A percentile compares a stretch with the other conserved stretches of the same genome.
phyloP scores from a whole-genome alignment of 2,329 filamentous ascomycete genomes.

The Aspergillus awamori region DNA sequence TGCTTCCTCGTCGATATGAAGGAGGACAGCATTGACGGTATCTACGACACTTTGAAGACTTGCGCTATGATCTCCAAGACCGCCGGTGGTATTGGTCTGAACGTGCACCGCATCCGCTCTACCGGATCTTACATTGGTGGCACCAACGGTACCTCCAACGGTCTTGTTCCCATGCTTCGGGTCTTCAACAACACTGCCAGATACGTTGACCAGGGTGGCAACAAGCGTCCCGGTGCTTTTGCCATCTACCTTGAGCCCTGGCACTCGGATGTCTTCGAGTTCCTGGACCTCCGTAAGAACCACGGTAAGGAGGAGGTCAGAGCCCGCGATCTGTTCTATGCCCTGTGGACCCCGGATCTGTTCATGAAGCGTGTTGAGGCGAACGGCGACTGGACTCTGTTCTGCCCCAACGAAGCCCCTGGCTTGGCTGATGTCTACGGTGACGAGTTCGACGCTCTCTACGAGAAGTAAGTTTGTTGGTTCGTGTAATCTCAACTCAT shows the following conservation, averaged over 20 bases:
- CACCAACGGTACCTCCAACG: constrained; percentile 97
- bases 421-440: constrained; percentile 96
- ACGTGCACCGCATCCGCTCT: constrained; percentile 93
- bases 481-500: background rate
- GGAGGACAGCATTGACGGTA: constrained; percentile 98
- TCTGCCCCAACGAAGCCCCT: constrained; percentile 96
- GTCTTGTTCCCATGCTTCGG: constrained; percentile 94
- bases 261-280: constrained; percentile 97
- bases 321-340: constrained; percentile 95
- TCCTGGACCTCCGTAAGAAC: constrained; percentile 97
- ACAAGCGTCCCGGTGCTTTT: constrained; percentile 98
- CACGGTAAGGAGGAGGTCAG: constrained; percentile 98
- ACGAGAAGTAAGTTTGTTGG: constrained; percentile 59
- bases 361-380: constrained; percentile 99
- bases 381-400: constrained; percentile 95
- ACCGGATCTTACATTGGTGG: constrained; percentile 98
- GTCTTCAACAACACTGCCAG: constrained; percentile 99
- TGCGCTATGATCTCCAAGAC: constrained; percentile 99
- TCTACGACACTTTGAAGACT: constrained; percentile 98
- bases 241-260: constrained; percentile 99
- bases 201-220: constrained; percentile 98
- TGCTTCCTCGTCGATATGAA: constrained; percentile 99
- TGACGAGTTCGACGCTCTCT: constrained; percentile 94
- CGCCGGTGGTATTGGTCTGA: constrained; percentile 95
- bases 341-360: constrained; percentile 96